Conservation (phyloP, 2,329 filamentous ascomycete genomes). For the Orbilia blumenaviensis region DNA sequence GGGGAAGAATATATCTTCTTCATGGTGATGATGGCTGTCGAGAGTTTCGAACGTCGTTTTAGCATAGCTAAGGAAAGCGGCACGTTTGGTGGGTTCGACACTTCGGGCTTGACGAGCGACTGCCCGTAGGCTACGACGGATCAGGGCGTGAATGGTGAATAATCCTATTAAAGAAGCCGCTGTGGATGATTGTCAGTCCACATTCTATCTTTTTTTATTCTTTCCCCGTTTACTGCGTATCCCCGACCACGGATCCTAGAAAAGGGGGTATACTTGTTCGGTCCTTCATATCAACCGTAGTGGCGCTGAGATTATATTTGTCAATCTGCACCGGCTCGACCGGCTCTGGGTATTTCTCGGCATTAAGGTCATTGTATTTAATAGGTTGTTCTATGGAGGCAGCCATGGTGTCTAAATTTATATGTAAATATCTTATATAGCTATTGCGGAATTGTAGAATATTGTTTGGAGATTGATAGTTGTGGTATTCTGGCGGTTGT, state of each 20-base stretch:
- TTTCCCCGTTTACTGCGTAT: too few relatives aligned
- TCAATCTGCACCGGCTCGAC: constrained; percentile 50
- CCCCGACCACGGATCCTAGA: too few relatives aligned
- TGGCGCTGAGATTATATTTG: constrained; percentile 41
- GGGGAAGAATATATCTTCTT: constrained; percentile 54
- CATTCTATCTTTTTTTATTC: neutral
- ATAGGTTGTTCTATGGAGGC: constrained; percentile 10
- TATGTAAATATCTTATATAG: neutral
- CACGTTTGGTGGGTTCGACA: constrained; percentile 34
- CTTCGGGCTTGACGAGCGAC: constrained; percentile 49
- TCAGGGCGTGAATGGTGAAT: constrained; percentile 42
- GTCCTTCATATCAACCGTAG: constrained; percentile 53
- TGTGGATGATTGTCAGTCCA: neutral
- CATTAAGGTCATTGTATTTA: constrained; percentile 52
- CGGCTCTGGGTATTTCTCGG: constrained; percentile 54
- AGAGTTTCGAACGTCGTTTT: constrained; percentile 39
- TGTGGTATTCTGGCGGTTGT: neutral
- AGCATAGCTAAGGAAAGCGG: constrained; percentile 49
- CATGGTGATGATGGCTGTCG: constrained; percentile 49
- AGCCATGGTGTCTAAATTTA: constrained; percentile 24
- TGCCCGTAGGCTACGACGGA: constrained; percentile 52
- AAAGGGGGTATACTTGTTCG: constrained; percentile 15
- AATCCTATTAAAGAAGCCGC: constrained; percentile 22
- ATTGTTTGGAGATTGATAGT: too few relatives aligned
- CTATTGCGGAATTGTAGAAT: neutral